Evolutionary conservation across 306 rosid species (phyloP).

Genomic region (Glycine latifolia): DNA sequence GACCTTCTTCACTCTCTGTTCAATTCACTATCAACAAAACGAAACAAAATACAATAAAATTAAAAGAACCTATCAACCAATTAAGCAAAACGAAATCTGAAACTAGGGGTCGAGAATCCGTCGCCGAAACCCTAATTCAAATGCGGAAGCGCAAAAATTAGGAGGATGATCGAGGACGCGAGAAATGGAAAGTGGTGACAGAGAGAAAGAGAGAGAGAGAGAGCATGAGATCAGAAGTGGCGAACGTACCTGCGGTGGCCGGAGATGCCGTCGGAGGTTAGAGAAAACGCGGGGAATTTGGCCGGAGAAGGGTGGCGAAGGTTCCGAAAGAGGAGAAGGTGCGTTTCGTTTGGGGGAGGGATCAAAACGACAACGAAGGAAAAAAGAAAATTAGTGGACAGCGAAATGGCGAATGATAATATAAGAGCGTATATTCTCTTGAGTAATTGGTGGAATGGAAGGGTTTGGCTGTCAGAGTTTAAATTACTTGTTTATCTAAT

Average conservation of each 20-base stretch:
- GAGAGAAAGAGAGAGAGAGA: too few relatives aligned
- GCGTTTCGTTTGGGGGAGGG: conserved; percentile 38
- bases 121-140: conserved; percentile 37
- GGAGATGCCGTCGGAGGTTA: conserved; percentile 30
- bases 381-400: background rate
- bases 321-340: conserved; percentile 4
- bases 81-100: conserved; percentile 29
- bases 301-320: conserved; percentile 42
- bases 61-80: background rate
- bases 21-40: conserved; percentile 44
- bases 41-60: background rate
- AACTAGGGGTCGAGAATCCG: conserved; percentile 21
- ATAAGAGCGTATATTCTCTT: background rate
- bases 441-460: background rate
- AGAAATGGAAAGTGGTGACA: background rate
- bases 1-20: conserved; percentile 36
- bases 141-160: background rate
- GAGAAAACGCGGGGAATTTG: conserved; percentile 44
- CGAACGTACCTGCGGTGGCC: conserved; percentile 43
- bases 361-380: conserved; percentile 46
- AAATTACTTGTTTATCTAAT: background rate
- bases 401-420: background rate
- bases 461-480: background rate
- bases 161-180: conserved; percentile 18
- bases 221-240: background rate